Conservation (phyloP, 148 eudicot genomes). For the Rheum nobile region DNA sequence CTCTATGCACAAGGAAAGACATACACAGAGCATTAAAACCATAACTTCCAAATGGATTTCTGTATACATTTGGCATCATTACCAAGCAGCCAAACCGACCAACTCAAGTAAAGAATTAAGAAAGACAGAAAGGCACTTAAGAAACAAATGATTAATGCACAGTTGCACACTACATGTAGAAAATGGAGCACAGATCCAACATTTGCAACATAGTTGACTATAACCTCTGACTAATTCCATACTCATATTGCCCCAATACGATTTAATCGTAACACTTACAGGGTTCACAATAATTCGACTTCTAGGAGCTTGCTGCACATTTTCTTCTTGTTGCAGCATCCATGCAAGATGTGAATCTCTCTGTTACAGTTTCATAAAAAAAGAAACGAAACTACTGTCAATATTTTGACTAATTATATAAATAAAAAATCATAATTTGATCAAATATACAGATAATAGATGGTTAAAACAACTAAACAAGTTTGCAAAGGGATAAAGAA, state of each 20-base stretch:
- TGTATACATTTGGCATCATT: background rate
- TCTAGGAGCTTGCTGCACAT: slow-evolving; percentile 22
- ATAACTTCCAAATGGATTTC: background rate
- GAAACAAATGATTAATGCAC: background rate
- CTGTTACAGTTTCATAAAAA: slow-evolving; percentile 16
- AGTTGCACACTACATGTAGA: background rate
- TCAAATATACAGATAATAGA: background rate
- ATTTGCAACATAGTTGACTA: background rate
- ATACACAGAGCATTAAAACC: background rate
- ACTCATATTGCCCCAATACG: background rate
- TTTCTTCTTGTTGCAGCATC: slow-evolving; percentile 31
- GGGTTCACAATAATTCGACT: slow-evolving; percentile 14
- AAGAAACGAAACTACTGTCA: background rate
- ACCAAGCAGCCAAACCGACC: background rate
- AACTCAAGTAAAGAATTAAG: background rate
- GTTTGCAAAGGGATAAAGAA: slow-evolving; percentile 1
- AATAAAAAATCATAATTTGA: background rate
- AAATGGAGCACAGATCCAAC: background rate
- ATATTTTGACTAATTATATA: background rate
- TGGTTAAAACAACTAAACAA: background rate
- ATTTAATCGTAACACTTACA: background rate
- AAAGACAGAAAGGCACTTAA: background rate
- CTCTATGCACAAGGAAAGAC: slow-evolving; percentile 32
- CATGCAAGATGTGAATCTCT: slow-evolving; percentile 28
- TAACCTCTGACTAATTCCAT: background rate